Percentiles rank a stretch among this genome's conserved stretches.
Evolutionary conservation across 495 filamentous ascomycete genomes (phyloP).

Genomic region (Neurospora sp.): DNA sequence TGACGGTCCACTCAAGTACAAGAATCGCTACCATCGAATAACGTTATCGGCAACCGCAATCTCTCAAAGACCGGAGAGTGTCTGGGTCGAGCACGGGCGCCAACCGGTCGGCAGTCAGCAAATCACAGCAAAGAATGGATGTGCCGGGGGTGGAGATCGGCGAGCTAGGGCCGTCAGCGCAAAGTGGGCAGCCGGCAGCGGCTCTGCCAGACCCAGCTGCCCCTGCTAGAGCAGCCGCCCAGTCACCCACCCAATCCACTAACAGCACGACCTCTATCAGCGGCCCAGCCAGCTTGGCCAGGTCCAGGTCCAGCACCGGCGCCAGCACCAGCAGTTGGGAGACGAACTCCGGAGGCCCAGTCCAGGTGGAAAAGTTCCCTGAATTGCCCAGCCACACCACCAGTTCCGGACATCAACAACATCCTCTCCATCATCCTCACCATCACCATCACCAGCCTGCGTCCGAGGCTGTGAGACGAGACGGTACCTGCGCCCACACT

Average conservation of each 20-base stretch:
- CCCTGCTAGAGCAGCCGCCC: slow-evolving; percentile 1
- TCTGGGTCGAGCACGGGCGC: slow-evolving; percentile 2
- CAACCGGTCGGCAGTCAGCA: slow-evolving; percentile 3
- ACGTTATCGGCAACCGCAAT: not conserved
- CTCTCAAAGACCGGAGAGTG: not conserved
- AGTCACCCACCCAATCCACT: not conserved
- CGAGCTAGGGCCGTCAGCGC: slow-evolving; percentile 11
- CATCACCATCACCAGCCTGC: not conserved
- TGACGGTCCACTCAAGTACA: not conserved
- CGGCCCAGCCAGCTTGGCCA: not conserved
- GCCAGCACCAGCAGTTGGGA: slow-evolving; percentile 3
- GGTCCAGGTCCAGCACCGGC: not conserved
- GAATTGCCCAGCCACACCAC: slow-evolving; percentile 14
- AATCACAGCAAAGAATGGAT: not conserved
- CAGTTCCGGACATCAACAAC: slow-evolving; percentile 4
- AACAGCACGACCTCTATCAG: not conserved
- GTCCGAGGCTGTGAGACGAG: not conserved
- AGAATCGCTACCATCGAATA: not conserved
- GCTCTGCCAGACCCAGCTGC: slow-evolving; percentile 3
- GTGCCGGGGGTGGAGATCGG: slow-evolving; percentile 14
- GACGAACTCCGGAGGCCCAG: not conserved
- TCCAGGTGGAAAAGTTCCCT: slow-evolving; percentile 17
- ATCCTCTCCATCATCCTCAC: slow-evolving; percentile 1
- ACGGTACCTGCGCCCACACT: not conserved
- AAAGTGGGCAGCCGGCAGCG: slow-evolving; percentile 7